Evolutionary conservation across 2,329 filamentous ascomycete genomes (phyloP).

Genomic region (Pseudogymnoascus pannorum): DNA sequence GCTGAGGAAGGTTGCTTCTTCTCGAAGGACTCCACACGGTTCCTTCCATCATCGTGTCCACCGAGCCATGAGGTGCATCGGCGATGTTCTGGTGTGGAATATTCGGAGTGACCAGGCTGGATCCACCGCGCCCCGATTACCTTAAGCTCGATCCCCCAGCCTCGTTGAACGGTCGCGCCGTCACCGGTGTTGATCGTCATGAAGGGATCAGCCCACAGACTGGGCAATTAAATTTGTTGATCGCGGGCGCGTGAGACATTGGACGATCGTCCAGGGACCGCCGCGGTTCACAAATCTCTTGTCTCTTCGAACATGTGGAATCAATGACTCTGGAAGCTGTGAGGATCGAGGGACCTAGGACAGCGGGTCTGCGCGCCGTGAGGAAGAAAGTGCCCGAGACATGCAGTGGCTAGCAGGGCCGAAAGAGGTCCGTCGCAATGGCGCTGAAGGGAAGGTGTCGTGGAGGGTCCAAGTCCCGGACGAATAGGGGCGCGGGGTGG

Average conservation of each 20-base stretch:
- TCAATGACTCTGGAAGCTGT: neutral
- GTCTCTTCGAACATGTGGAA: slow-evolving; percentile 2
- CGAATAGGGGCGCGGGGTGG: slow-evolving; percentile 3
- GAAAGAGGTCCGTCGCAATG: neutral
- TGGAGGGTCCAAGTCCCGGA: slow-evolving; percentile 4
- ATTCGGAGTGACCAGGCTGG: neutral
- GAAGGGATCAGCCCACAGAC: neutral
- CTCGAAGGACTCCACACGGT: neutral
- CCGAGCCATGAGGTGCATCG: slow-evolving; percentile 14
- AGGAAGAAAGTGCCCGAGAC: neutral
- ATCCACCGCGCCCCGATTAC: neutral
- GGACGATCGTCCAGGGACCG: neutral
- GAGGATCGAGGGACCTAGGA: slow-evolving; percentile 1
- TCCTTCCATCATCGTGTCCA: slow-evolving; percentile 10
- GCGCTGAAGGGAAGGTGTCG: neutral
- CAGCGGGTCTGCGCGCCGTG: neutral
- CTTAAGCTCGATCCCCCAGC: slow-evolving; percentile 2
- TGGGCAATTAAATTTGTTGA: neutral
- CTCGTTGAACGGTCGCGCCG: neutral
- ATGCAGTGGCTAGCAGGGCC: neutral
- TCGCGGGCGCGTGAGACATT: neutral
- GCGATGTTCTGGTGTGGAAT: neutral
- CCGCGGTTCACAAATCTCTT: neutral
- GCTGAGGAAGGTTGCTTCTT: neutral
- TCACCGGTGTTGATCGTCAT: neutral